Evolutionary conservation across 1,284 basidiomycete genomes (phyloP), one percentile per base, ranked within the genome.

Genomic region (Irpex sp.): DNA sequence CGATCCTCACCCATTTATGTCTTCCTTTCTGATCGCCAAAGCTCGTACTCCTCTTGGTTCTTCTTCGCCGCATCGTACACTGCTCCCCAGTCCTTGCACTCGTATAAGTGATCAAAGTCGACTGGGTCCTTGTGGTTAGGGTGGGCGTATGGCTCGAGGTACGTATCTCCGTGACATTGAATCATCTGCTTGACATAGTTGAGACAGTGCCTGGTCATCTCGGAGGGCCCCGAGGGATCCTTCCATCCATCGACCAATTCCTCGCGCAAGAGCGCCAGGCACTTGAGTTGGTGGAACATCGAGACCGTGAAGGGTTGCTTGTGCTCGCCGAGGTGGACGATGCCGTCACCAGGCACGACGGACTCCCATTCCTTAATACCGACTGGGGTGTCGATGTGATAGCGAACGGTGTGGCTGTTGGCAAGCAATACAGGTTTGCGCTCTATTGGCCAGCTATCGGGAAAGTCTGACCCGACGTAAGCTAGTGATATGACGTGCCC

Each of bases 131-230:
- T 62, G 57, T 62, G 57, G 36, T 62, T 62, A 15, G 61, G 61
- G 39, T 62, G 46, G 56, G 51, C 47, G 51, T 50, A 62, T 33
- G 61, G 57, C 59, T 63, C 62, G 50, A 61, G 21, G 36, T 56
- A 57, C 31, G 51, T 61, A 54, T 66, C 61, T 37, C 46, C 59
- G n/a, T 31, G 62, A 57, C 68, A 63, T 50, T 66, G 37, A 19
- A 64, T 54, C 62, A 62, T 64, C 60, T 67, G 63, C 31, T 53
- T 60, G 31, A 67, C 35, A 53, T 67, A 67, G 55, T 62, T 63
- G 54, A 67, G 26, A 43, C 66, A 67, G 51, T 67, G 66, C 19
- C 46, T 54, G 11, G 60, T n/a, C 53, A 63, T 55, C 15, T 49
- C 33, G 15, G 47, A 54, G 2, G 57, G 54, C 39, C 60, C 43